Evolutionary conservation across 2,329 filamentous ascomycete species (phyloP).

Genomic region (Aspergillus latus): DNA sequence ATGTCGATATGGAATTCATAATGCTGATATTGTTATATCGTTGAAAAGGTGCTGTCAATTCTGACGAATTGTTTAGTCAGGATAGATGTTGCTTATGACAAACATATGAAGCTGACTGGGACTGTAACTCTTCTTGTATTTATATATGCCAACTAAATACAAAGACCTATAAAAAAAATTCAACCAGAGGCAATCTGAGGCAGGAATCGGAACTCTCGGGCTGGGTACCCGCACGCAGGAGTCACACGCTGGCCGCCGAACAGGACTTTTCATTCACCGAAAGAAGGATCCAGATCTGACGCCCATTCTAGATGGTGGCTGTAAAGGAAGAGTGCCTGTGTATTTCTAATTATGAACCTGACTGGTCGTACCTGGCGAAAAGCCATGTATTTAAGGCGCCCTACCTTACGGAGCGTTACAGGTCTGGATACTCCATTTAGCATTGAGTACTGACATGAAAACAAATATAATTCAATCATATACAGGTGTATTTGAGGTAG

Average conservation of each 20-base stretch:
- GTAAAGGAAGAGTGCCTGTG: neutral
- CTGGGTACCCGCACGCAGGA: neutral
- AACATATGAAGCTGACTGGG: neutral
- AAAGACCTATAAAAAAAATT: neutral
- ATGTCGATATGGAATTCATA: conserved; percentile 33
- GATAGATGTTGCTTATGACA: neutral
- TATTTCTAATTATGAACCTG: neutral
- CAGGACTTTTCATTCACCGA: conserved; percentile 5
- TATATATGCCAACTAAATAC: conserved; percentile 1
- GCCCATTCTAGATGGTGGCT: neutral
- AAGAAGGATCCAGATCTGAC: neutral
- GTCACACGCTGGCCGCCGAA: conserved; percentile 6
- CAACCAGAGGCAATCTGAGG: conserved; percentile 3
- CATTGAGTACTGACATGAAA: neutral
- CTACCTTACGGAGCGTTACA: neutral
- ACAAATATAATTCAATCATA: neutral
- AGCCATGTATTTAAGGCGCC: neutral
- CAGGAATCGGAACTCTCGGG: conserved; percentile 21
- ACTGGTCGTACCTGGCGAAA: neutral
- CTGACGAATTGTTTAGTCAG: neutral
- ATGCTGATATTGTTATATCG: conserved; percentile 3
- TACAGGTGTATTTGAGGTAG: neutral
- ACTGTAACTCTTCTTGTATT: neutral
- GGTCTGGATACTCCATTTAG: neutral
- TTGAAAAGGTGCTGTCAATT: neutral